Conservation (phyloP, 2,329 filamentous ascomycete species). For the Huntiella savannae region DNA sequence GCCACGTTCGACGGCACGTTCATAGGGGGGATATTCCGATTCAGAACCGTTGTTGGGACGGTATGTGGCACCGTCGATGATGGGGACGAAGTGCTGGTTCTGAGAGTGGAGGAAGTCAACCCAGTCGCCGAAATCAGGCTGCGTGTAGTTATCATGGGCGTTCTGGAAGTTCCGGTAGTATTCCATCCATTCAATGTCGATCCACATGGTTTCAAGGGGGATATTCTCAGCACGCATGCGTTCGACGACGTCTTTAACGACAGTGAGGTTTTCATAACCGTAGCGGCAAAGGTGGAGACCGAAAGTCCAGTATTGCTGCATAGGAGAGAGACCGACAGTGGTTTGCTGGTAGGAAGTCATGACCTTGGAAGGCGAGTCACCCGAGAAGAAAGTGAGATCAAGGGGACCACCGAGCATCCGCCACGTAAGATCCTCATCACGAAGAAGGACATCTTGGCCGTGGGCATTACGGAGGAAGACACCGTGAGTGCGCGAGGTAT, state of each 20-base stretch:
- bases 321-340: slow-evolving; percentile 49
- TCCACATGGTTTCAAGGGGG: slow-evolving; percentile 57
- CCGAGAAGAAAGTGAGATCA: slow-evolving; percentile 63
- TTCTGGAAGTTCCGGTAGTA: slow-evolving; percentile 35
- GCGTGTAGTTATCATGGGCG: slow-evolving; percentile 28
- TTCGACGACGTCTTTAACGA: slow-evolving; percentile 45
- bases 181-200: slow-evolving; percentile 55
- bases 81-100: slow-evolving; percentile 51
- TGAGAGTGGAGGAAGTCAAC: slow-evolving; percentile 42
- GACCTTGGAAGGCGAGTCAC: slow-evolving; percentile 48
- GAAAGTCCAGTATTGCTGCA: slow-evolving; percentile 68
- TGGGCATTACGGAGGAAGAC: slow-evolving; percentile 63
- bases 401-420: slow-evolving; percentile 56
- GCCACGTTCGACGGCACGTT: slow-evolving; percentile 36
- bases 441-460: slow-evolving; percentile 51
- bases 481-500: slow-evolving; percentile 53
- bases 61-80: slow-evolving; percentile 55
- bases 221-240: slow-evolving; percentile 46
- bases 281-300: slow-evolving; percentile 61
- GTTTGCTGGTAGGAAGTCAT: slow-evolving; percentile 51
- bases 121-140: slow-evolving; percentile 18
- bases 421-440: slow-evolving; percentile 48
- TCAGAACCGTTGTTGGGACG: slow-evolving; percentile 51
- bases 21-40: slow-evolving; percentile 39
- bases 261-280: slow-evolving; percentile 59